Percentiles rank a stretch among this genome's conserved stretches.
phyloP scores from a whole-genome alignment of 2,329 filamentous ascomycete species.

The Aspergillus transmontanensis region DNA sequence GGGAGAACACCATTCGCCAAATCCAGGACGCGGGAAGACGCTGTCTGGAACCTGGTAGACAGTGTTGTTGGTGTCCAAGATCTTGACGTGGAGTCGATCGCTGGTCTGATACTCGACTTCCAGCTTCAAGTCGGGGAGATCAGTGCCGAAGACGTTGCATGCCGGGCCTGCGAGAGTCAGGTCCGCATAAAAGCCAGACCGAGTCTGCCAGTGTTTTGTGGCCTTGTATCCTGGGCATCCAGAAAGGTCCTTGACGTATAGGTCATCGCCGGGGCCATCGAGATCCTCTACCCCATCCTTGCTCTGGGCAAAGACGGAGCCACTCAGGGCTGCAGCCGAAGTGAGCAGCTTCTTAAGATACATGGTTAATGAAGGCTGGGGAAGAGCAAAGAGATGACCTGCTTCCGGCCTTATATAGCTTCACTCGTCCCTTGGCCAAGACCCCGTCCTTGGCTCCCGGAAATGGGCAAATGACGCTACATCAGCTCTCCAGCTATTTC shows the following conservation, averaged over 20 bases:
- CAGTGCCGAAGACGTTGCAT: slow-evolving; percentile 60
- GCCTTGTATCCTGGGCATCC: neutral
- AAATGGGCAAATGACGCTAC: neutral
- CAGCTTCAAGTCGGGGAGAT: slow-evolving; percentile 55
- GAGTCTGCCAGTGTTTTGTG: neutral
- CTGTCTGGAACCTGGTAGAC: neutral
- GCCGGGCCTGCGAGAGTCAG: slow-evolving; percentile 67
- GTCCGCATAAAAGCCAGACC: slow-evolving; percentile 54
- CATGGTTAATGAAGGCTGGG: neutral
- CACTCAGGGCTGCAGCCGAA: neutral
- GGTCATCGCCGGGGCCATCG: neutral
- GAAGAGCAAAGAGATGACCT: neutral
- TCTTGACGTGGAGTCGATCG: slow-evolving; percentile 65
- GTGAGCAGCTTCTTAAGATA: neutral
- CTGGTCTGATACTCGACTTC: slow-evolving; percentile 59
- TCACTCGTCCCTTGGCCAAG: neutral
- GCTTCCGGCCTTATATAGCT: neutral
- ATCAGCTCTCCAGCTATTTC: neutral
- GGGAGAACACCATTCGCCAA: neutral
- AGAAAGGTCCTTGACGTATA: neutral
- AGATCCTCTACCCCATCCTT: neutral
- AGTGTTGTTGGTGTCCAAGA: neutral
- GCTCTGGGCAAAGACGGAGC: neutral
- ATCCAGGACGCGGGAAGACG: neutral
- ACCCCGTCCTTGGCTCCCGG: neutral